phyloP scores from a whole-genome alignment of 345 rosid genomes.

The Acer saccharum region DNA sequence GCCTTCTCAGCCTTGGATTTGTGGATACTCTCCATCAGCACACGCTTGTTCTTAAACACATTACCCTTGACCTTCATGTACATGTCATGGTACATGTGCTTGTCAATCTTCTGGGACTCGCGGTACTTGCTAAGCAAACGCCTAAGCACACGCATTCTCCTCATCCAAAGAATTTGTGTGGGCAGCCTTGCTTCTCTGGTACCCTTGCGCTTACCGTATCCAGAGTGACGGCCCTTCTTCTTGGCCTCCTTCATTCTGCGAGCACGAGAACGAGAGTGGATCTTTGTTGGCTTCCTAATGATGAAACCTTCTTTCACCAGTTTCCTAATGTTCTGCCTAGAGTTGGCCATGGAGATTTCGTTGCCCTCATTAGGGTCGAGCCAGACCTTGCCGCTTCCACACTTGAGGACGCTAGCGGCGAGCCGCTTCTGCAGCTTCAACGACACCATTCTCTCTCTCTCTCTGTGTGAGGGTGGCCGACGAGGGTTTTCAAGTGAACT shows the following conservation, averaged over 20 bases:
- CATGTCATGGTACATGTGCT: constrained; percentile 85
- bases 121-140: constrained; percentile 60
- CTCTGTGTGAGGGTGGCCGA: too few relatives aligned
- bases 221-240: constrained; percentile 79
- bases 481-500: too few relatives aligned
- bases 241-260: constrained; percentile 75
- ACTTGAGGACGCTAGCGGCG: constrained; percentile 66
- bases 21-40: constrained; percentile 82
- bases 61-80: constrained; percentile 85
- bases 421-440: constrained; percentile 76
- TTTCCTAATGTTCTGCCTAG: constrained; percentile 77
- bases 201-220: constrained; percentile 83
- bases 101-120: constrained; percentile 78
- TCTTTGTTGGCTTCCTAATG: constrained; percentile 75
- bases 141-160: constrained; percentile 70
- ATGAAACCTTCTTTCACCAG: constrained; percentile 79
- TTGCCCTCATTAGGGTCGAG: constrained; percentile 65
- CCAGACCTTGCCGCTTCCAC: constrained; percentile 73
- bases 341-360: constrained; percentile 81
- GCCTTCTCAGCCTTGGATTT: constrained; percentile 74
- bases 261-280: constrained; percentile 82
- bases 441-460: constrained; percentile 51
- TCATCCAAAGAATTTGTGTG: constrained; percentile 75
- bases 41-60: constrained; percentile 77
- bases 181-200: constrained; percentile 85